phyloP scores from a whole-genome alignment of 2,329 filamentous ascomycete genomes.

The Penicillium rolfsii region DNA sequence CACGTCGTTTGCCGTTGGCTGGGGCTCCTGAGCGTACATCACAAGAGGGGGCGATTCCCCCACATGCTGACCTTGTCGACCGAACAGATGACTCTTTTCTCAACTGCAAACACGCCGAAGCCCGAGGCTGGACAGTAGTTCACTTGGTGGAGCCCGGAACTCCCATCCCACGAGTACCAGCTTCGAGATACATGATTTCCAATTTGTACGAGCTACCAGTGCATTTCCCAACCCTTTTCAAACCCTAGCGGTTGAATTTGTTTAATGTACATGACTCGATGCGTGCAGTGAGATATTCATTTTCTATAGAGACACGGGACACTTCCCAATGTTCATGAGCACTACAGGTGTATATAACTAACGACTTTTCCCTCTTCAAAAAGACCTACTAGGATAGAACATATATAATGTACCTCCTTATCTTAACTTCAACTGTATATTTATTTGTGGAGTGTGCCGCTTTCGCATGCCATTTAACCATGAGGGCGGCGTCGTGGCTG shows the following conservation, averaged over 20 bases:
- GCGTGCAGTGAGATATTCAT: not conserved
- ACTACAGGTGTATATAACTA: constrained; percentile 1
- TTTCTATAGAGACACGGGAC: not conserved
- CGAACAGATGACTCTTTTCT: constrained; percentile 74
- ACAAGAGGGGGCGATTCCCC: not conserved
- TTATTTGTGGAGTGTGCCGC: not conserved
- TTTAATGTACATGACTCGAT: constrained; percentile 10
- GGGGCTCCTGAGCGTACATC: not conserved
- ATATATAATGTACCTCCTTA: not conserved
- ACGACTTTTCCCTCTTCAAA: not conserved
- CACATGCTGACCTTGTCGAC: constrained; percentile 20
- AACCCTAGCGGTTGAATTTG: constrained; percentile 38
- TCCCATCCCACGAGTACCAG: constrained; percentile 63
- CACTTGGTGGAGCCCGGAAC: constrained; percentile 83
- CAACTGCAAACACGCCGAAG: constrained; percentile 77
- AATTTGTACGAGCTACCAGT: constrained; percentile 74
- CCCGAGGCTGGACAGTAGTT: constrained; percentile 81
- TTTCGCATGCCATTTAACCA: not conserved
- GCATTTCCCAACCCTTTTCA: constrained; percentile 86
- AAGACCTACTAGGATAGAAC: not conserved
- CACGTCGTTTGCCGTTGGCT: not conserved
- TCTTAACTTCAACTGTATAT: not conserved
- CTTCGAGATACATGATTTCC: constrained; percentile 74
- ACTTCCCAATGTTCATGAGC: not conserved
- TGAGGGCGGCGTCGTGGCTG: not conserved